A percentile compares a stretch with the other conserved stretches of the same genome.
Conservation (phyloP, 2,329 filamentous ascomycete genomes). For the Xylaria digitata region DNA sequence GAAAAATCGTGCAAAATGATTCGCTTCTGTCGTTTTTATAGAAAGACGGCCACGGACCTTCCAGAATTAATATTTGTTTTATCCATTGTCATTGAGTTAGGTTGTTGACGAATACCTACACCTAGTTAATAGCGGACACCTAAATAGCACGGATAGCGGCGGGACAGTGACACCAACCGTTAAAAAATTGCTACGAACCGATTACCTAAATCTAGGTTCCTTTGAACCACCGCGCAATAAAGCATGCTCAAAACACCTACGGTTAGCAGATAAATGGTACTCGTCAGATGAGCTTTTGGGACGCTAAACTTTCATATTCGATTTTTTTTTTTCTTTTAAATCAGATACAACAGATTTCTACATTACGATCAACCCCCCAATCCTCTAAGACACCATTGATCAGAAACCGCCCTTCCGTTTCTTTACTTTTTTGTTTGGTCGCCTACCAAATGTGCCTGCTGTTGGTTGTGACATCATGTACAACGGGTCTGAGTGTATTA, state of each 20-base stretch:
- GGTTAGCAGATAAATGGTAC: neutral
- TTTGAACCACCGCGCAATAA: neutral
- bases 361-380: neutral
- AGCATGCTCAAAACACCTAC: neutral
- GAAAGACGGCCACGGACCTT: neutral
- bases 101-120: neutral
- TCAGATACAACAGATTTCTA: neutral
- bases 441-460: slow-evolving; percentile 47
- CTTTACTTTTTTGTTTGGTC: slow-evolving; percentile 47
- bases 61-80: neutral
- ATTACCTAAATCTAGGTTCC: no score
- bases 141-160: slow-evolving; percentile 21
- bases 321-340: no score
- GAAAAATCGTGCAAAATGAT: no score
- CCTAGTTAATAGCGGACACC: slow-evolving; percentile 10
- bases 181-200: neutral
- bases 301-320: neutral
- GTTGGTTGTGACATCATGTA: slow-evolving; percentile 51
- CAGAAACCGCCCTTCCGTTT: slow-evolving; percentile 50
- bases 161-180: slow-evolving; percentile 2
- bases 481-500: slow-evolving; percentile 41
- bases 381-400: slow-evolving; percentile 13
- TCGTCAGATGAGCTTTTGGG: neutral
- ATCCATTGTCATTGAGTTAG: slow-evolving; percentile 6
- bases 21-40: neutral